Conservation (phyloP, 2,329 filamentous ascomycete species). For the Immersiporthe knoxdaviesiana region DNA sequence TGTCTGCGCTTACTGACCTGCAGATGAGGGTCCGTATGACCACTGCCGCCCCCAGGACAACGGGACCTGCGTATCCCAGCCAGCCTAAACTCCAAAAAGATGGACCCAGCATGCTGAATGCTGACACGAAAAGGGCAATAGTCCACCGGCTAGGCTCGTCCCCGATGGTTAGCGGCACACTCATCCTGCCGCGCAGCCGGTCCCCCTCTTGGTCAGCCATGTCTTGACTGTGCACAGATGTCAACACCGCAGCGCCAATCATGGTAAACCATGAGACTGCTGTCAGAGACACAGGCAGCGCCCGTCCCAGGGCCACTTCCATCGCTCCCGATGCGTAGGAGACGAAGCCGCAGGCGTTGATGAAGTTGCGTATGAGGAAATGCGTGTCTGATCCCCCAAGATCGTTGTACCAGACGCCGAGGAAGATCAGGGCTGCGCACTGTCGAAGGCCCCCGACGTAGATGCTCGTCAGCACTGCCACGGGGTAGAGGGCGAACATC, state of each 20-base stretch:
- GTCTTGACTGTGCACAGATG: conserved; percentile 36
- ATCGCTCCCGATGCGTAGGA: conserved; percentile 38
- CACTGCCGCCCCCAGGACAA: neutral
- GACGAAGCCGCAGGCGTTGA: conserved; percentile 37
- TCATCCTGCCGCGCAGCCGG: conserved; percentile 27
- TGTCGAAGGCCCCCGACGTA: conserved; percentile 31
- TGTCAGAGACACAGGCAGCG: neutral
- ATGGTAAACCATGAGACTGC: conserved; percentile 29
- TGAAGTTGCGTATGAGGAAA: conserved; percentile 36
- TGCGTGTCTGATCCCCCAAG: conserved; percentile 35
- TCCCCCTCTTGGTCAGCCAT: conserved; percentile 36
- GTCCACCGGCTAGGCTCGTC: conserved; percentile 8
- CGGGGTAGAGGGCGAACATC: conserved; percentile 28
- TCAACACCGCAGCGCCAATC: conserved; percentile 27
- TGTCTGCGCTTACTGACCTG: conserved; percentile 29
- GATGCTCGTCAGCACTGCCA: conserved; percentile 15
- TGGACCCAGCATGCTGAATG: no score
- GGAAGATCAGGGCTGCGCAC: conserved; percentile 30
- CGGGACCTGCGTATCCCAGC: neutral
- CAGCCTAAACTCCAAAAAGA: conserved; percentile 6
- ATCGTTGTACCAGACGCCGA: conserved; percentile 39
- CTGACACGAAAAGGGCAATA: neutral
- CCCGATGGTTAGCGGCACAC: conserved; percentile 31
- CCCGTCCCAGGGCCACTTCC: conserved; percentile 31
- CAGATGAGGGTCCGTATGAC: conserved; percentile 25